These are phyloP conservation scores for Fusarium continuum DNA, from an alignment of 2,329 filamentous ascomycete species.

Conservation along the genomic window DNA sequence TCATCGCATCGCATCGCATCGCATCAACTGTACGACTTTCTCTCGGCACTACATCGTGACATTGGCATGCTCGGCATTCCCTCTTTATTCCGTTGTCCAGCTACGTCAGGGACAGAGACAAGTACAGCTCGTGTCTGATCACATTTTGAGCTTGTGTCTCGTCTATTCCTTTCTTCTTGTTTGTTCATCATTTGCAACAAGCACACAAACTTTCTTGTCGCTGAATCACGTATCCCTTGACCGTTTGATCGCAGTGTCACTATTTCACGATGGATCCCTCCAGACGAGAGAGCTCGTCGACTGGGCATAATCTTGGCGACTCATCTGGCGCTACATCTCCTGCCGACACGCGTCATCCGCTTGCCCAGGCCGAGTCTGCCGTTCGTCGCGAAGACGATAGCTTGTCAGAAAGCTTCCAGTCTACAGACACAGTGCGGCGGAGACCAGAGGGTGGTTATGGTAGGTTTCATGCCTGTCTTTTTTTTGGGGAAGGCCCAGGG, in stretches of 20 bases:
- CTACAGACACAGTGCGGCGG: slow-evolving; percentile 67
- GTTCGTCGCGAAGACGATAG: slow-evolving; percentile 54
- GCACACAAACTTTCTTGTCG: slow-evolving; percentile 9
- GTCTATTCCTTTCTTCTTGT: slow-evolving; percentile 5
- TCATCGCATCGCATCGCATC: slow-evolving; percentile 28
- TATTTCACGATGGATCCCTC: slow-evolving; percentile 56
- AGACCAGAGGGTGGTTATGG: slow-evolving; percentile 67
- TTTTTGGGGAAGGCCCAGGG: slow-evolving; percentile 4
- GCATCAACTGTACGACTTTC: slow-evolving; percentile 25
- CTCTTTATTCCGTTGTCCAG: slow-evolving; percentile 27
- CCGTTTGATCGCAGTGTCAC: slow-evolving; percentile 9
- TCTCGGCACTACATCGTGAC: slow-evolving; percentile 33
- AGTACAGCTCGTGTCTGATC: slow-evolving; percentile 11
- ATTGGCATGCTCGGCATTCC: slow-evolving; percentile 45
- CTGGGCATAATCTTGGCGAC: slow-evolving; percentile 50
- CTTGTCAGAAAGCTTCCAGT: slow-evolving; percentile 64
- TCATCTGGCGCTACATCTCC: slow-evolving; percentile 56
- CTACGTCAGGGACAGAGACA: slow-evolving; percentile 20
- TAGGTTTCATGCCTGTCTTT: slow-evolving; percentile 47
- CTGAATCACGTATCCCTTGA: slow-evolving; percentile 7
- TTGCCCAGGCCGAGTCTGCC: slow-evolving; percentile 49
- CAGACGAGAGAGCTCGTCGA: slow-evolving; percentile 46
- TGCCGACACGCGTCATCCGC: slow-evolving; percentile 58
- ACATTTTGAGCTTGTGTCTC: slow-evolving; percentile 5
- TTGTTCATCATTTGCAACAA: slow-evolving; percentile 13